phyloP scores from a whole-genome alignment of 371 early-diverging fungal species.

The Lichtheimia hyalospora region DNA sequence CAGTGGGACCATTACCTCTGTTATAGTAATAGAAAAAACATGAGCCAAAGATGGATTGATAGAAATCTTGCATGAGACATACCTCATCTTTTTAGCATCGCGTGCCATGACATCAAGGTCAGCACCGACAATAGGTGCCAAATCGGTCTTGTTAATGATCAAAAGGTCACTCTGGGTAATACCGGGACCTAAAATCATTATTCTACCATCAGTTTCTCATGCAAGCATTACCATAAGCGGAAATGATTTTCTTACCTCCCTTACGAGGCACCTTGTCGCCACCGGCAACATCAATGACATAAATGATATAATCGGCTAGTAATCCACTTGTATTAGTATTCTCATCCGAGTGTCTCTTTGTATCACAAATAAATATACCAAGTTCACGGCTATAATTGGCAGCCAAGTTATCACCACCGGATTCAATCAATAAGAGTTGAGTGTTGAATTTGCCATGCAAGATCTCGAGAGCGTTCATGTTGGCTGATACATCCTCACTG shows the following conservation, averaged over 20 bases:
- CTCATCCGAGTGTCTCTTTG: neutral
- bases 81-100: slow-evolving; percentile 88
- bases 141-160: slow-evolving; percentile 93
- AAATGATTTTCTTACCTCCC: slow-evolving; percentile 49
- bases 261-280: slow-evolving; percentile 92
- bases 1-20: slow-evolving; percentile 74
- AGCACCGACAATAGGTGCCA: slow-evolving; percentile 87
- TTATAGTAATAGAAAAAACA: neutral
- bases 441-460: slow-evolving; percentile 83
- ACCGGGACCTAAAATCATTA: slow-evolving; percentile 67
- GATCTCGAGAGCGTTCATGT: slow-evolving; percentile 86
- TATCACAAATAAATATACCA: slow-evolving; percentile 19
- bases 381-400: slow-evolving; percentile 82
- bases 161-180: slow-evolving; percentile 92
- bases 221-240: too few species aligned
- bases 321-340: neutral
- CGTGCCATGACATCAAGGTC: slow-evolving; percentile 89
- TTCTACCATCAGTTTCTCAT: neutral
- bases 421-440: slow-evolving; percentile 86
- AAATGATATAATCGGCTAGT: slow-evolving; percentile 92
- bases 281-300: slow-evolving; percentile 95
- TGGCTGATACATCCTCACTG: slow-evolving; percentile 94
- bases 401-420: slow-evolving; percentile 92
- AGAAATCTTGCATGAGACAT: too few species aligned
- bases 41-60: neutral